These are phyloP conservation scores for Aspergillus diversus DNA, from an alignment of 495 filamentous ascomycete species.

Conservation along the genomic window DNA sequence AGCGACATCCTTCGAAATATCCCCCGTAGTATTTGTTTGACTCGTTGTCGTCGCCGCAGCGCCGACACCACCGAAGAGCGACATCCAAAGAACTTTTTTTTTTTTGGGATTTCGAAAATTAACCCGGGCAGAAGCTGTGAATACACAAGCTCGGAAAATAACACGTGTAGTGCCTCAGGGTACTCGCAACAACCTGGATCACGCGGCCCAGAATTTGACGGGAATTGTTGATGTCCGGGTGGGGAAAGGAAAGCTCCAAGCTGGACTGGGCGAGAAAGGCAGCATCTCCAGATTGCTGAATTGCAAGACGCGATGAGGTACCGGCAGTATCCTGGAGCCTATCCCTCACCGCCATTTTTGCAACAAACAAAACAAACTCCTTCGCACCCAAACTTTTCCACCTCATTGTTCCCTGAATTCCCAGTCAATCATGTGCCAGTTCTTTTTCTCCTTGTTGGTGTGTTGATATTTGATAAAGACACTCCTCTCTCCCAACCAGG, in stretches of 20 bases:
- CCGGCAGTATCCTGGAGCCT: slow-evolving; percentile 8
- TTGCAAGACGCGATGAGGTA: background rate
- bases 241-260: slow-evolving; percentile 8
- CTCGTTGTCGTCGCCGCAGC: slow-evolving; percentile 47
- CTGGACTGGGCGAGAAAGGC: background rate
- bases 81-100: slow-evolving; percentile 39
- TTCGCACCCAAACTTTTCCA: background rate
- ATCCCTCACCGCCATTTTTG: slow-evolving; percentile 8
- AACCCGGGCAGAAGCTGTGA: background rate
- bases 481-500: too few relatives aligned
- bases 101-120: background rate
- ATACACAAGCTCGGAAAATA: background rate
- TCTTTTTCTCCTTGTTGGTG: too few relatives aligned
- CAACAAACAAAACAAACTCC: slow-evolving; percentile 16
- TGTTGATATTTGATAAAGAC: too few relatives aligned
- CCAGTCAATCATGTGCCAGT: too few relatives aligned
- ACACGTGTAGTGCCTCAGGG: slow-evolving; percentile 4
- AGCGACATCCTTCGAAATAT: slow-evolving; percentile 85
- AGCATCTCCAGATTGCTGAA: background rate
- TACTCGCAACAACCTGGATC: background rate
- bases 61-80: slow-evolving; percentile 64
- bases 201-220: background rate
- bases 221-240: background rate
- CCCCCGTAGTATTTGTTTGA: slow-evolving; percentile 76
- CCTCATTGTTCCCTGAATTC: background rate